Base-by-base conservation (phyloP, 2,329 filamentous ascomycete species). In the Alternaria rosae region DNA sequence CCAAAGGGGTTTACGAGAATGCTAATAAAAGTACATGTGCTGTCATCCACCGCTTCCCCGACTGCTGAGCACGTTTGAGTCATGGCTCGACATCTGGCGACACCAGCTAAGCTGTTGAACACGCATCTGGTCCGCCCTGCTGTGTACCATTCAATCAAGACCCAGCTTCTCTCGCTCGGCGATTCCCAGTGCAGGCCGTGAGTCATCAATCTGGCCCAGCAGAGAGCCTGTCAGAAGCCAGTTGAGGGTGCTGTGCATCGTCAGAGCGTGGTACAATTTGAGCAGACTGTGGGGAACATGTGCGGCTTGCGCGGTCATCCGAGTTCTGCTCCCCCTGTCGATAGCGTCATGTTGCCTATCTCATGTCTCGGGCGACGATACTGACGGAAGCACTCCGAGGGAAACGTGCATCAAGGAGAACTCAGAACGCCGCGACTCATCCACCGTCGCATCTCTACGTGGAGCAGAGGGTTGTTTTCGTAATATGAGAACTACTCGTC, bases 21-120 rank as follows among this genome's bases (percentile, higher is more conserved):
- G 70, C 64, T 72, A 69, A 58, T 76, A 74, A 66, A 75, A 73
- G 68, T 77, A 76, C 74, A 76, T 57, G 28, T 67, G 59, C 61
- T 66, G 55, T 65, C 66, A 50, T 51, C 57, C 42, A 57, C 55
- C 50, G 41, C 32, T 54, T 44, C 41, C 23, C 55, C 55, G 41
- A 47, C 44, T 28, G 35, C 57, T 53, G 30, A 53, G 47, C 45
- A 55, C 61, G 45, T 47, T 48, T 48, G 41, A 42, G 55, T 47
- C 53, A 26, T 53, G 11, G 50, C 38, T 32, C 45, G 20, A 47
- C 47, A 25, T 23, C 45, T 32, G 13, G 21, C 35, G 38, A 50
- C 23, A 28, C 42, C 55, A 54, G 42, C 48, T 32, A 25, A 54
- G 23, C 32, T 50, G 43, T 43, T 54, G 32, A 38, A 38, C 48